Evolutionary conservation across 306 rosid genomes (phyloP), one percentile per base, ranked within the genome.

Genomic region (Mucuna pruriens): DNA sequence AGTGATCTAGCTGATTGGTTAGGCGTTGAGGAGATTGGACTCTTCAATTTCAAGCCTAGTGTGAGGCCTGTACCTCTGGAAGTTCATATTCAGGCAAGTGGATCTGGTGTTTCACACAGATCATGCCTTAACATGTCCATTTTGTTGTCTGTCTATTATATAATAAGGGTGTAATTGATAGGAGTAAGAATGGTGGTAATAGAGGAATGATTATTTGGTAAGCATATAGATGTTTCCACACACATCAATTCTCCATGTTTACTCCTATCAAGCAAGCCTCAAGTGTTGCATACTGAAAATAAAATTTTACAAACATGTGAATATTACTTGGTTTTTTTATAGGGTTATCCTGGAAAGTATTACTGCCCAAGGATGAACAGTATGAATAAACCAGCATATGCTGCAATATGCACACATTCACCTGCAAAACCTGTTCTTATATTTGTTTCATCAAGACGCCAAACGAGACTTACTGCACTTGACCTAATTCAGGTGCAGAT

Each of bases 361-460:
- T 95, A 95, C 87, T 95, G 98, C 84, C 99, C 99, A 23, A 88
- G 99, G 87, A 95, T 95, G 99, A 93, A 89, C 84, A 95, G 96
- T 84, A 95, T 95, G 99, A 95, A 95, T 68, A 95, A 95, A 89
- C 98, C 99, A 71, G 85, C 98, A 34, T 93, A 95, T 86, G 99
- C 99, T 74, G 97, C 99, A 78, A 95, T 95, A 83, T 90, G 97
- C 89, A 95, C 99, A 62, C 99, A 95, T 83, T 95, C 99, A 62
- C 97, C 98, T 62, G 84, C 94, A 45, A 95, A 93, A 86, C 99
- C 99, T n/a, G 99, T 93, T 85, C 91, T 95, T 65, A 91, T 95
- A 88, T 95, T 95, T 81, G 99, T 93, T 72, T 95, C 99, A 16
- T 95, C 99, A 65, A 97, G 98, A 58, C 97, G 98, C 42, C 99